Evolutionary conservation across 441 rosid species (phyloP).

Genomic region (Mallotus repandus): DNA sequence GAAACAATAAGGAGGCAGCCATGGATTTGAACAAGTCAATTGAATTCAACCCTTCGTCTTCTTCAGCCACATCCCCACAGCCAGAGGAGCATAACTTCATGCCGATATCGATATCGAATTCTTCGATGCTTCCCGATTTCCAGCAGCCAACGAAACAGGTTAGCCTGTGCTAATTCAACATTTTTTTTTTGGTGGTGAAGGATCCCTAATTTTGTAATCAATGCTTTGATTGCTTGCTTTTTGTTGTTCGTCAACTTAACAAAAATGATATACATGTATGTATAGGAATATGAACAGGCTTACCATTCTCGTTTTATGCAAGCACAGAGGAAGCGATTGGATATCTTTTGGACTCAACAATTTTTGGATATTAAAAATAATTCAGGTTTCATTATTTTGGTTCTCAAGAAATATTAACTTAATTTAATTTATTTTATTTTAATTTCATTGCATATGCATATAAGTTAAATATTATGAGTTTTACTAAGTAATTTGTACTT

Average conservation of each 20-base stretch:
- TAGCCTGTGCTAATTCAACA: too few relatives aligned
- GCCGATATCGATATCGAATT: conserved; percentile 4
- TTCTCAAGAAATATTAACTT: too few relatives aligned
- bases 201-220: neutral
- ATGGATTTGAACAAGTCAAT: conserved; percentile 33
- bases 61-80: conserved; percentile 17
- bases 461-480: too few relatives aligned
- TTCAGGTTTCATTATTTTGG: conserved; percentile 15
- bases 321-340: conserved; percentile 17
- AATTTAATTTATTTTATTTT: too few relatives aligned
- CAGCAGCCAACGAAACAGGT: conserved; percentile 22
- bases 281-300: conserved; percentile 16
- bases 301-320: neutral
- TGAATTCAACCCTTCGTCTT: conserved; percentile 5
- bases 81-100: conserved; percentile 12
- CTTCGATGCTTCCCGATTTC: conserved; percentile 7
- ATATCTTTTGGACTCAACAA: conserved; percentile 36
- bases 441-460: too few relatives aligned
- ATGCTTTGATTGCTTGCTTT: neutral
- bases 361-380: conserved; percentile 22
- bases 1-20: neutral
- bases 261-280: neutral
- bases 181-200: too few relatives aligned
- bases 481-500: neutral
- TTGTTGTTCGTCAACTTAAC: neutral